Base-by-base conservation (phyloP, 1,139 yeast species). In the Fermentozyma sake region DNA sequence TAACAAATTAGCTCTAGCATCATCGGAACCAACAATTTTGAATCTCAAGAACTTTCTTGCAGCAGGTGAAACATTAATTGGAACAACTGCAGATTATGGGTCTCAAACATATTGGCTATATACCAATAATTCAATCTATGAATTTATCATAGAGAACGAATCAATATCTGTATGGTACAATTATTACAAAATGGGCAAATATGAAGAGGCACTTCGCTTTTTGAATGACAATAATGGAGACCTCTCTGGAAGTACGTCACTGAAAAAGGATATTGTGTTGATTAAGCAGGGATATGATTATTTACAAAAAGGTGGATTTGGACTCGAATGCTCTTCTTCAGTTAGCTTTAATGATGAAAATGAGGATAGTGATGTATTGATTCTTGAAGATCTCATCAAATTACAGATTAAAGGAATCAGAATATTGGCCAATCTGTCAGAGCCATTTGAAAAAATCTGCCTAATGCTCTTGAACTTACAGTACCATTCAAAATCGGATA, bases 91-190 rank as follows among this genome's bases (percentile, higher is more conserved):
- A 4, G 97, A 89, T 49, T 58, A 62, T 29, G 38, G 52, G 3
- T 59, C 63, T 14, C 51, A 61, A 52, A 51, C 56, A 0, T 39
- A 42, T 22, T 51, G 56, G 56, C 27, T 50, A 3, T 49, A 37
- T 23, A 41, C 52, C 5, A 27, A 30, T 4, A 35, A 34, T 18
- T 34, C 42, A 25, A 69, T 85, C 7, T 79, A 68, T 44, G 95
- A 93, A 48, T 55, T 93, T 7, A 67, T 84, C 3, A 61, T 84
- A 7, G 70, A 67, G 17, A 72, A 82, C 41, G 97, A 91, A 49
- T 66, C 77, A 5, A 60, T 69, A 5, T 80, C 84, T 14, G 79
- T 87, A 4, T 86, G 96, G 96, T 72, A 71, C 36, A 68, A 80
- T 5, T 68, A 84, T 48, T 65, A 82, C 32, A 74, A 72, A 23